A percentile compares a stretch with the other conserved stretches of the same genome.
Evolutionary conservation across 108 stramenopile species (phyloP).

Genomic region (Pseudonitzschia delicatissima): DNA sequence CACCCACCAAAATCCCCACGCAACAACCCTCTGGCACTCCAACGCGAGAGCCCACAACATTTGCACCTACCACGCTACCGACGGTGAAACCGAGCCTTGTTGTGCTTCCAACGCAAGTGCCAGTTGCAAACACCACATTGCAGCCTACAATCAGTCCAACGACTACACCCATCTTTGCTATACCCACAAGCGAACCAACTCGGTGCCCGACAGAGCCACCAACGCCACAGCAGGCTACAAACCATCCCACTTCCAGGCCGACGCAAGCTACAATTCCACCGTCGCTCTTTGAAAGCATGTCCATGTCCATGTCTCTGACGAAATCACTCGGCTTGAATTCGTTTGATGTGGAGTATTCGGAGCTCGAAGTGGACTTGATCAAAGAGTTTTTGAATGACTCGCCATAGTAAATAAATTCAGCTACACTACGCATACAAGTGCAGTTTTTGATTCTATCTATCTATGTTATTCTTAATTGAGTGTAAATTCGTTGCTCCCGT

Average conservation of each 20-base stretch:
- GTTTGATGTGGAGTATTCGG: neutral
- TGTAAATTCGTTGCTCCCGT: too few relatives aligned
- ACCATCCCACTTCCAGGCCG: neutral
- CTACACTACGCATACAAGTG: too few relatives aligned
- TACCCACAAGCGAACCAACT: neutral
- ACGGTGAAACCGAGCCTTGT: neutral
- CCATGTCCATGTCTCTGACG: conserved; percentile 26
- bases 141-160: neutral
- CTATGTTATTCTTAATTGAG: too few relatives aligned
- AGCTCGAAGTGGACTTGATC: too few relatives aligned
- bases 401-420: too few relatives aligned
- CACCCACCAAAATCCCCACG: conserved; percentile 1
- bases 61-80: neutral
- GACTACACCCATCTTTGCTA: neutral
- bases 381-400: too few relatives aligned
- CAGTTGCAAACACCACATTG: neutral
- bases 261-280: neutral
- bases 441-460: too few relatives aligned
- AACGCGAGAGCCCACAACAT: neutral
- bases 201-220: neutral
- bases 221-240: neutral
- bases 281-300: conserved; percentile 8
- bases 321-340: too few relatives aligned
- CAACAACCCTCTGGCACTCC: neutral
- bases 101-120: neutral